Percentiles rank a stretch among this genome's conserved stretches.
Evolutionary conservation across 129 eudicot genomes (phyloP).

Genomic region (Centella asiatica): DNA sequence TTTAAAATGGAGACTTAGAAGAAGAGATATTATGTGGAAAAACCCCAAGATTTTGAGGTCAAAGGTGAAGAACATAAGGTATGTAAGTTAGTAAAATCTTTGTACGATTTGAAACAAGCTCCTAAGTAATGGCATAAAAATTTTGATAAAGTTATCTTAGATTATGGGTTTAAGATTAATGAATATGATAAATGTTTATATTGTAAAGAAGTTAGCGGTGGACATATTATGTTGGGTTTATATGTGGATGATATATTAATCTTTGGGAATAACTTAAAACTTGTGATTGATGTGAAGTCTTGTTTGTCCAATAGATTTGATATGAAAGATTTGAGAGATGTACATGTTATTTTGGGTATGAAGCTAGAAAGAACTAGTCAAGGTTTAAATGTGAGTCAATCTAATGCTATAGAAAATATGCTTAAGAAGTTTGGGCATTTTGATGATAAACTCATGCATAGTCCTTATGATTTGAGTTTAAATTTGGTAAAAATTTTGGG

Average conservation of each 20-base stretch:
- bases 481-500: neutral
- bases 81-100: too few species aligned
- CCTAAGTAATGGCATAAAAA: too few species aligned
- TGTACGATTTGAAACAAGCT: too few species aligned
- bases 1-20: slow-evolving; percentile 3
- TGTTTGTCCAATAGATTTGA: neutral
- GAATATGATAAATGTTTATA: neutral
- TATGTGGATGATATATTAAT: too few species aligned
- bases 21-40: neutral
- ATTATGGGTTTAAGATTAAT: neutral
- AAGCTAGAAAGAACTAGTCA: neutral
- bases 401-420: neutral
- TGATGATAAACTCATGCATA: neutral
- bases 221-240: too few species aligned
- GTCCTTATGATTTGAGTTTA: neutral
- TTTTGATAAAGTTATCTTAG: neutral
- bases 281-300: neutral
- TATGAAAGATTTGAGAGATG: neutral
- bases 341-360: neutral
- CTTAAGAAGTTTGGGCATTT: neutral
- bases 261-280: too few species aligned
- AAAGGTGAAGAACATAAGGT: neutral
- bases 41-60: neutral
- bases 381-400: neutral
- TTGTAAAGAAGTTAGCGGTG: too few species aligned